These are phyloP conservation scores for Pseudevernia furfuracea DNA, from an alignment of 495 filamentous ascomycete genomes.

Conservation along the genomic window DNA sequence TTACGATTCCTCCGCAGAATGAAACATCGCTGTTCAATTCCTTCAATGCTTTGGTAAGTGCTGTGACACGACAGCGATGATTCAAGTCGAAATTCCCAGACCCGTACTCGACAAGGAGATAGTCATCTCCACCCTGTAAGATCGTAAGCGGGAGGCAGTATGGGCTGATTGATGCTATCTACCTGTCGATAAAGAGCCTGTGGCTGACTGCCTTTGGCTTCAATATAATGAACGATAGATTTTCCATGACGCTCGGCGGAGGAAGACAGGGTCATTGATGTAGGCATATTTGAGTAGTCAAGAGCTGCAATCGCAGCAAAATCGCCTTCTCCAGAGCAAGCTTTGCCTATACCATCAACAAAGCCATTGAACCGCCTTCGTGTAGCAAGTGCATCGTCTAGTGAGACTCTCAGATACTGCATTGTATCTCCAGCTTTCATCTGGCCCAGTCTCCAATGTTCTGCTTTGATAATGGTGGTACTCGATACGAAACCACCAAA, in stretches of 20 bases:
- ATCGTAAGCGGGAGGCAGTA: not conserved
- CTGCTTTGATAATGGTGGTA: conserved; percentile 47
- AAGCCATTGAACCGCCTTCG: conserved; percentile 34
- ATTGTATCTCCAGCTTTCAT: conserved; percentile 52
- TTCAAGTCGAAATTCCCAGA: conserved; percentile 43
- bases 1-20: conserved; percentile 36
- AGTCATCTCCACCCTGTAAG: conserved; percentile 45
- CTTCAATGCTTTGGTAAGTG: conserved; percentile 37
- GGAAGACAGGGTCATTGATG: conserved; percentile 10
- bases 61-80: conserved; percentile 43
- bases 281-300: conserved; percentile 15
- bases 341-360: conserved; percentile 31
- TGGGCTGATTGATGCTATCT: not conserved
- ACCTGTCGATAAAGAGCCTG: conserved; percentile 45
- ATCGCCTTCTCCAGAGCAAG: conserved; percentile 15
- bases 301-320: conserved; percentile 29
- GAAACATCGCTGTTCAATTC: conserved; percentile 29
- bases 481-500: conserved; percentile 52
- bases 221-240: conserved; percentile 36
- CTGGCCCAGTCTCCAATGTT: conserved; percentile 54
- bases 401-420: conserved; percentile 38
- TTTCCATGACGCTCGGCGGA: conserved; percentile 25
- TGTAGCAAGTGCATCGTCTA: conserved; percentile 39
- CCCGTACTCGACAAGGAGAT: conserved; percentile 49
- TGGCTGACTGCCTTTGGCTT: conserved; percentile 35